phyloP scores from a whole-genome alignment of 805 yeast genomes.

The Starmera amethionina region DNA sequence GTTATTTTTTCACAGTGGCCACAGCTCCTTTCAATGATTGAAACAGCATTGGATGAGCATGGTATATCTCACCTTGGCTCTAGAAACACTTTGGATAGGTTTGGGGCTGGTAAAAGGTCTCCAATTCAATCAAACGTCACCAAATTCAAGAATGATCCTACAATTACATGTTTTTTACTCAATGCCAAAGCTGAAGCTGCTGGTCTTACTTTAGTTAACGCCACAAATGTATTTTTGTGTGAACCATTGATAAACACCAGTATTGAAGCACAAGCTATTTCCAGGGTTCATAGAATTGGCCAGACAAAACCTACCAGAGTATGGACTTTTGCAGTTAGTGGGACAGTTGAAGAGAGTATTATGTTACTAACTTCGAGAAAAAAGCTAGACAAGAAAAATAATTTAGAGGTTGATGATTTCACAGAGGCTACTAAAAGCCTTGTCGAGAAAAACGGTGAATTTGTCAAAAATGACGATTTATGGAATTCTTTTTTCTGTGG shows the following conservation, averaged over 20 bases:
- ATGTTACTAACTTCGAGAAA: constrained; percentile 56
- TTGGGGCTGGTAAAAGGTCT: neutral
- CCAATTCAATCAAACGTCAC: constrained; percentile 31
- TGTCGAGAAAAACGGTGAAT: constrained; percentile 45
- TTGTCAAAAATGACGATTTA: constrained; percentile 45
- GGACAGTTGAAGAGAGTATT: constrained; percentile 85
- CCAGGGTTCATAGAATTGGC: constrained; percentile 88
- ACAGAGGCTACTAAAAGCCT: constrained; percentile 40
- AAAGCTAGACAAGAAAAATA: constrained; percentile 29
- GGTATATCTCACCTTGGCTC: constrained; percentile 51
- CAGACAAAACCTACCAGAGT: constrained; percentile 74
- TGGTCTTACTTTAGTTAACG: constrained; percentile 85
- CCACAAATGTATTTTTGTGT: constrained; percentile 83
- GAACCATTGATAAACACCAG: constrained; percentile 89
- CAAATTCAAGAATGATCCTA: constrained; percentile 46
- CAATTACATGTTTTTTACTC: constrained; percentile 74
- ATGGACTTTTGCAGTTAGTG: constrained; percentile 82
- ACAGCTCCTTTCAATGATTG: constrained; percentile 57
- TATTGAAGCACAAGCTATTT: constrained; percentile 83
- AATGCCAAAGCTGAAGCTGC: constrained; percentile 85
- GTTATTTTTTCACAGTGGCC: constrained; percentile 88
- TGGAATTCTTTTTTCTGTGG: constrained; percentile 50
- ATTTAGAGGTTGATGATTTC: constrained; percentile 45
- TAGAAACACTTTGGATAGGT: constrained; percentile 11
- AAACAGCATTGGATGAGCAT: constrained; percentile 53